These are phyloP conservation scores for Penicillium griseofulvum DNA, from an alignment of 2,329 filamentous ascomycete genomes.

Conservation along the genomic window DNA sequence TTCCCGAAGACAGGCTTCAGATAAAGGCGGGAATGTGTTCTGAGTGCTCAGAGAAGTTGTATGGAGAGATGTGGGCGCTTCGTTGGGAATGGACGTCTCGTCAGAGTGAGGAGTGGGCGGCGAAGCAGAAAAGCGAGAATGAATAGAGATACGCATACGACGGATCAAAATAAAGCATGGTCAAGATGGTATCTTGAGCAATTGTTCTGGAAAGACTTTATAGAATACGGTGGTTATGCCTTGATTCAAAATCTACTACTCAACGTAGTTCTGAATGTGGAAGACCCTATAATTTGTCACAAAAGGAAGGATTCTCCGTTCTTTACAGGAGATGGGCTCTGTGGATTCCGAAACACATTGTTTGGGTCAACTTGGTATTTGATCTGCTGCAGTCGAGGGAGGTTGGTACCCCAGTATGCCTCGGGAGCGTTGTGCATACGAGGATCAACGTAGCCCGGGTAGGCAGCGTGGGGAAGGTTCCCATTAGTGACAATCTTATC, in stretches of 20 bases:
- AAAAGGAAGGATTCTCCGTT: background rate
- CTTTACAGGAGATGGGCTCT: background rate
- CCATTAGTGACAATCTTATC: conserved; percentile 16
- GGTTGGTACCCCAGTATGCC: background rate
- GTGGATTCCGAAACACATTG: background rate
- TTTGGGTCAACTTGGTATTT: background rate
- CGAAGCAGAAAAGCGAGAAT: background rate
- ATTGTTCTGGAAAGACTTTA: no score
- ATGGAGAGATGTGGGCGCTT: conserved; percentile 6
- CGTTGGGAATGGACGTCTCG: conserved; percentile 8
- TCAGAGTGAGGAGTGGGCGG: conserved; percentile 6
- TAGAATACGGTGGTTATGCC: background rate
- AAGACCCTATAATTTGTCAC: background rate
- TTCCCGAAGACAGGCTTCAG: conserved; percentile 14
- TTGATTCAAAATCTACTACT: background rate
- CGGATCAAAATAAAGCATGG: background rate
- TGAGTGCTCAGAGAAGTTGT: background rate
- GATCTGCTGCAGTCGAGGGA: background rate
- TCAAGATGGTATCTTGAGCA: background rate
- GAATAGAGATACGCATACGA: background rate
- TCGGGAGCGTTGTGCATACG: background rate
- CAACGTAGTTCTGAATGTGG: background rate
- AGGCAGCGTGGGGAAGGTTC: background rate
- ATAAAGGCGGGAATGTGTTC: conserved; percentile 1
- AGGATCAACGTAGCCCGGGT: background rate